A percentile compares a stretch with the other conserved stretches of the same genome.
Evolutionary conservation across 2,329 filamentous ascomycete species (phyloP).

Genomic region (Cryphonectria parasitica): DNA sequence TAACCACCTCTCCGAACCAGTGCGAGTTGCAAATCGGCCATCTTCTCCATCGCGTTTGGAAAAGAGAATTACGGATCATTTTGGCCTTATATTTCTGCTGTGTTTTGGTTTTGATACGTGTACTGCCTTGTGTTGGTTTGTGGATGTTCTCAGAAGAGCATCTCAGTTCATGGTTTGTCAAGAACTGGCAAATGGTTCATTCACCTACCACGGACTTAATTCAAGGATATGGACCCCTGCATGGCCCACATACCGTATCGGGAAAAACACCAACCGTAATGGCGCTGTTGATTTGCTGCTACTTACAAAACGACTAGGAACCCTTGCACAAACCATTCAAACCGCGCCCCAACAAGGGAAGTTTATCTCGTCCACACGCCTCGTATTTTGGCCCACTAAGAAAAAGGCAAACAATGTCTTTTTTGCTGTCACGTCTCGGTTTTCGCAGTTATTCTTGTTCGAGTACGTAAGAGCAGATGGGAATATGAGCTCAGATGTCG

Average conservation of each 20-base stretch:
- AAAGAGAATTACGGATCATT: neutral
- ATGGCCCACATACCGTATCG: slow-evolving; percentile 4
- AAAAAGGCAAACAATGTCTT: neutral
- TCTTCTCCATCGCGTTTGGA: neutral
- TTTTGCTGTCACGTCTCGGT: neutral
- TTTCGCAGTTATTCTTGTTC: neutral
- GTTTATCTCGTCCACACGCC: neutral
- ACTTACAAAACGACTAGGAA: neutral
- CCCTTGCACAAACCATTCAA: neutral
- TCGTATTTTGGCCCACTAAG: neutral
- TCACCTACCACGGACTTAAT: neutral
- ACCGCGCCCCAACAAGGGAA: neutral
- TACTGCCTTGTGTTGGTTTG: neutral
- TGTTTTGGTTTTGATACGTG: neutral
- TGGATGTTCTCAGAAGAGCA: neutral
- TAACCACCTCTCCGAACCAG: neutral
- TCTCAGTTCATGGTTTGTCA: neutral
- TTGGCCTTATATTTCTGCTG: neutral
- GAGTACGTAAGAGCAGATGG: neutral
- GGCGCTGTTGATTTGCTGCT: neutral
- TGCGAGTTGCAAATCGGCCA: neutral
- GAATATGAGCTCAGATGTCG: neutral
- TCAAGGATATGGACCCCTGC: neutral
- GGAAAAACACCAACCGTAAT: neutral
- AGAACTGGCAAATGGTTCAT: neutral